Base-by-base conservation (phyloP, 2,329 filamentous ascomycete species). In the Fusarium oligoseptatum region DNA sequence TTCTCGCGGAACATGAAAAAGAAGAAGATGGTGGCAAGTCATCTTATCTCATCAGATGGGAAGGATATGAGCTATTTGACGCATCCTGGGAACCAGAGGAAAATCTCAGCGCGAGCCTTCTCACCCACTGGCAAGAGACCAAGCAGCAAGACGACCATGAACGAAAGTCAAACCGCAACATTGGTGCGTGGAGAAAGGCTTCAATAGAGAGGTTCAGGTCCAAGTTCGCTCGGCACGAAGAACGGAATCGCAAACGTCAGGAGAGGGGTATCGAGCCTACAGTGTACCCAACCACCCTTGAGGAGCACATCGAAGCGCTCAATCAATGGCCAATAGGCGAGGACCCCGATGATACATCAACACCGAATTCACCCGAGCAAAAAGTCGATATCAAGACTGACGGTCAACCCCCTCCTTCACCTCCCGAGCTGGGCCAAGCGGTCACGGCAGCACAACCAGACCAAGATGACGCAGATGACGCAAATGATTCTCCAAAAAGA, bases 41-140 rank as follows among this genome's bases (percentile, higher is more conserved):
- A 3, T 73, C 71, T 52, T 86, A 81, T 67, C 79, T 86, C 4
- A 77, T 85, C 12, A 72, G 81, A 64, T 86, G 84, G 84, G 77
- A 81, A 22, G 80, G 80, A 2, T 85, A 77, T 56, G 71, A 77
- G 1, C 75, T 86, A 0, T 68, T 74, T 34, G 79, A 82, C n/a
- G 82, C 82, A 55, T 82, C 81, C 4, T 91, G 89, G 89, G 89
- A 91, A 72, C 87, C 88, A 0, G 72, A 78, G 11, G 79, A 83
- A 6, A 81, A 89, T 64, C 77, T 90, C 5, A 81, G 80, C 0
- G 71, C 79, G 3, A 81, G 81, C 0, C 78, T 89, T 6, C 76
- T 85, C 3, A 68, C 77, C 0, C 77, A 83, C 3, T 90, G 89
- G 89, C 78, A 83, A 58, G 77, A 81, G 29, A 82, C 78, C 6